Evolutionary conservation across 306 rosid genomes (phyloP), one percentile per base, ranked within the genome.

Genomic region (Cicer judaicum): DNA sequence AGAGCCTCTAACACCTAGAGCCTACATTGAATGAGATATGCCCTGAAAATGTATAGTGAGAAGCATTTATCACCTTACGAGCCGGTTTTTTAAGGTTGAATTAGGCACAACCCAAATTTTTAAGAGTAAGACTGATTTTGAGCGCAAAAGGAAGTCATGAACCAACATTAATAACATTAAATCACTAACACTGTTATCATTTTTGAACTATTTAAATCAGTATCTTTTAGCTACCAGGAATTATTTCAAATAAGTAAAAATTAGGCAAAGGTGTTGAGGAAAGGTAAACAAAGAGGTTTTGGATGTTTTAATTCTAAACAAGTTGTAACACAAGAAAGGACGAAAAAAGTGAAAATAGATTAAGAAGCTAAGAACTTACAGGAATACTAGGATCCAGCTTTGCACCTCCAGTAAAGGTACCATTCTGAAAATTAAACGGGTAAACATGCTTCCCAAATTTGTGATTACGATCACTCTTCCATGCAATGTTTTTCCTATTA

Each of bases 391-490:
- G 88, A 84, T 94, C 81, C 64, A 94, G 85, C 66, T 84, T 84
- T 79, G 85, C 96, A 79, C 98, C 98, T 42, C 97, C 98, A 61
- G 84, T 81, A 79, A 94, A 81, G 74, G 95, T 86, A 78, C 96
- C 96, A 40, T 91, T 94, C 82, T 94, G 98, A 85, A 94, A 94
- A 87, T 94, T 94, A 70, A 86, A 87, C 49, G 98, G 97, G 84
- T 91, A 90, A 75, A 94, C 92, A 71, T 85, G 86, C 78, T 89
- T 94, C 70, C 98, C 97, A 63, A 89, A 94, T 85, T 88, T 94
- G 76, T 91, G 90, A 65, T 86, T 82, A 9, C 95, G 93, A 78
- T 94, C 98, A 72, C 98, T 94, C 86, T 90, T 83, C 98, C 98
- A 94, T 6, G 98, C 96, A 70, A 94, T 94, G 87, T 87, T 84